Conservation (phyloP, 768 basidiomycete genomes). For the Termitomyces sp. region DNA sequence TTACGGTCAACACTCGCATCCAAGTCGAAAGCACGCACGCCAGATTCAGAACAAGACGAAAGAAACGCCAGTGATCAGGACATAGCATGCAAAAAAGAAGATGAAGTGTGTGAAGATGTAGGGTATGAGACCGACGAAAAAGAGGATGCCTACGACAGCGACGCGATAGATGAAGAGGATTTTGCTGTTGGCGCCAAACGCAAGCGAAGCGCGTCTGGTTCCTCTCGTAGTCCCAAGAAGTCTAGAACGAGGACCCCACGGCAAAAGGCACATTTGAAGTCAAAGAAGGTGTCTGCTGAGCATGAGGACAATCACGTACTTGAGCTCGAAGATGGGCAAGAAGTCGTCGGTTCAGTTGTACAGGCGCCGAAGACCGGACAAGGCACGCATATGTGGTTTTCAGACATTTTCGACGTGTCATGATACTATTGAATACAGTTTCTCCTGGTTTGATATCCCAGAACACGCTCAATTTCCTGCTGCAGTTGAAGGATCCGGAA, state of each 20-base stretch:
- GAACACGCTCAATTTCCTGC: conserved; percentile 79
- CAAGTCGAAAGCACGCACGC: not conserved
- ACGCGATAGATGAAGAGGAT: conserved; percentile 28
- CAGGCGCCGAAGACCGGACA: conserved; percentile 80
- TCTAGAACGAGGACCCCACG: conserved; percentile 18
- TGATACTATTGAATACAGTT: conserved; percentile 32
- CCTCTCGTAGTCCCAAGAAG: conserved; percentile 22
- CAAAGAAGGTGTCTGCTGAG: conserved; percentile 21
- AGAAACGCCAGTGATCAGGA: not conserved
- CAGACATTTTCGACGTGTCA: not conserved
- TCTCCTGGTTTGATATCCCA: conserved; percentile 82
- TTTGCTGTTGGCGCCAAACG: conserved; percentile 17
- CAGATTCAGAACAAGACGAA: not conserved
- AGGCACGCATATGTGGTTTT: conserved; percentile 36
- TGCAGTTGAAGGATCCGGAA: conserved; percentile 60
- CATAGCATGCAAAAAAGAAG: not conserved
- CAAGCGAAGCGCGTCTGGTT: conserved; percentile 11
- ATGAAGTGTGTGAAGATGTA: not conserved
- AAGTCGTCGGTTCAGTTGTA: conserved; percentile 70
- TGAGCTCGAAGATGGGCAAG: conserved; percentile 57
- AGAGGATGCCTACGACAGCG: conserved; percentile 19
- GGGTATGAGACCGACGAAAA: conserved; percentile 10
- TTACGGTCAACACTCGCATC: not conserved
- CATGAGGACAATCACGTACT: conserved; percentile 32
- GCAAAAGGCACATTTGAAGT: conserved; percentile 8